Conservation (phyloP, 2,329 filamentous ascomycete species). For the Alternaria ethzedia region DNA sequence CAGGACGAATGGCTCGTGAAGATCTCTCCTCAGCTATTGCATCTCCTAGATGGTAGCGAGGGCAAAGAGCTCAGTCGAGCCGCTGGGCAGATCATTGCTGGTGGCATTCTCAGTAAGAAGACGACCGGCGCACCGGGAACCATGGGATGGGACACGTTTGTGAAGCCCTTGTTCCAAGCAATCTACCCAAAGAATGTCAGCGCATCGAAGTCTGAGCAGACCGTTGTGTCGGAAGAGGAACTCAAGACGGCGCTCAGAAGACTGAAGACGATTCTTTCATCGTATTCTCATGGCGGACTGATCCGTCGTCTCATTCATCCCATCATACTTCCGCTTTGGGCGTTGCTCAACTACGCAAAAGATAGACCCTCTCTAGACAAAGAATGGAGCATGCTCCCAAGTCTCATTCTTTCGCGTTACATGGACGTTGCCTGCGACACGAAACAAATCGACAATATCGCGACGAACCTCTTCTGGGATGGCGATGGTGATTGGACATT, state of each 20-base stretch:
- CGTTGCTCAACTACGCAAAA: constrained; percentile 61
- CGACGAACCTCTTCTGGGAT: constrained; percentile 63
- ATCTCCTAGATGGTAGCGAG: constrained; percentile 66
- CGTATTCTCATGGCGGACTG: constrained; percentile 71
- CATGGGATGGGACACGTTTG: constrained; percentile 67
- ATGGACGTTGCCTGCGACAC: constrained; percentile 63
- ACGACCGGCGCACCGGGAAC: constrained; percentile 68
- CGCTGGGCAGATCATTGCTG: constrained; percentile 68
- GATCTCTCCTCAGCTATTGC: constrained; percentile 66
- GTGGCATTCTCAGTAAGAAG: constrained; percentile 70
- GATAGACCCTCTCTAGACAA: constrained; percentile 34
- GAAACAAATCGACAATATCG: constrained; percentile 58
- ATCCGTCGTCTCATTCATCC: constrained; percentile 66
- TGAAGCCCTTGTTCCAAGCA: constrained; percentile 61
- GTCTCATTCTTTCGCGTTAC: constrained; percentile 50
- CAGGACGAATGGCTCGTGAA: constrained; percentile 66
- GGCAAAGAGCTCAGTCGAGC: constrained; percentile 65
- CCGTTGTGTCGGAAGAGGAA: constrained; percentile 56
- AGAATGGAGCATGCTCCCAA: constrained; percentile 33
- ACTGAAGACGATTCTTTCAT: constrained; percentile 63
- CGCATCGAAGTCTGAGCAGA: constrained; percentile 46
- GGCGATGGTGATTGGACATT: constrained; percentile 64
- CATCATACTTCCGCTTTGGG: constrained; percentile 68
- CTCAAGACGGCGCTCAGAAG: constrained; percentile 62
- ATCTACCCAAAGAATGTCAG: constrained; percentile 54